phyloP scores from a whole-genome alignment of 495 filamentous ascomycete species.

The Penicillium nucicola region DNA sequence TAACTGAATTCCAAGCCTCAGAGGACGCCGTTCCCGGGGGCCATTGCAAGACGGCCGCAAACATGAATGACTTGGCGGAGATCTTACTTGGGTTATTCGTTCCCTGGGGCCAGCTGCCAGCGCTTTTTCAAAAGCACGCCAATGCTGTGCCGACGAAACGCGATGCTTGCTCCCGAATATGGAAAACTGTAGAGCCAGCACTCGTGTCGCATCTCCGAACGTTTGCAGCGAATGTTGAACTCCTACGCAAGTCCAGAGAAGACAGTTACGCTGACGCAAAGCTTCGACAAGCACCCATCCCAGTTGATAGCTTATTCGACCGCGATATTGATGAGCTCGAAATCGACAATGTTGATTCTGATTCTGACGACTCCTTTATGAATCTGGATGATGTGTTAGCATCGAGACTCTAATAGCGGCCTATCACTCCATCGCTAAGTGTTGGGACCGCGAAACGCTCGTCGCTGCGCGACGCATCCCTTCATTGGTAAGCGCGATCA shows the following conservation, averaged over 20 bases:
- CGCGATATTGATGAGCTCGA: neutral
- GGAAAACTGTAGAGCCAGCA: slow-evolving; percentile 3
- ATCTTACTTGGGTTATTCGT: slow-evolving; percentile 10
- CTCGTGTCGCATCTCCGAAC: neutral
- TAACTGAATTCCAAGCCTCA: slow-evolving; percentile 5
- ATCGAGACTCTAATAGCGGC: neutral
- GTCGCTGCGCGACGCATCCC: neutral
- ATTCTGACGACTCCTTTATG: neutral
- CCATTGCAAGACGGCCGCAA: slow-evolving; percentile 4
- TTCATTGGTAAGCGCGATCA: neutral
- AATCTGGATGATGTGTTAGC: neutral
- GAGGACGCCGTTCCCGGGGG: slow-evolving; percentile 8
- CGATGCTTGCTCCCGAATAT: neutral
- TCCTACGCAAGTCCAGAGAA: slow-evolving; percentile 2
- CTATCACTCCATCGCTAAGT: neutral
- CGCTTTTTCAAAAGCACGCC: neutral
- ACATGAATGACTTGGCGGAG: slow-evolving; percentile 6
- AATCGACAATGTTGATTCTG: neutral
- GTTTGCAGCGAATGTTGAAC: slow-evolving; percentile 6
- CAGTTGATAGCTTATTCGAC: neutral
- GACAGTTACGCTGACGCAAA: slow-evolving; percentile 3
- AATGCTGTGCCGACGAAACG: no score
- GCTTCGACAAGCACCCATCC: neutral
- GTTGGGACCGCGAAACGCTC: neutral
- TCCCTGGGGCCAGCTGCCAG: slow-evolving; percentile 1